phyloP scores from a whole-genome alignment of 495 filamentous ascomycete species.

The Margaritispora aquatica region DNA sequence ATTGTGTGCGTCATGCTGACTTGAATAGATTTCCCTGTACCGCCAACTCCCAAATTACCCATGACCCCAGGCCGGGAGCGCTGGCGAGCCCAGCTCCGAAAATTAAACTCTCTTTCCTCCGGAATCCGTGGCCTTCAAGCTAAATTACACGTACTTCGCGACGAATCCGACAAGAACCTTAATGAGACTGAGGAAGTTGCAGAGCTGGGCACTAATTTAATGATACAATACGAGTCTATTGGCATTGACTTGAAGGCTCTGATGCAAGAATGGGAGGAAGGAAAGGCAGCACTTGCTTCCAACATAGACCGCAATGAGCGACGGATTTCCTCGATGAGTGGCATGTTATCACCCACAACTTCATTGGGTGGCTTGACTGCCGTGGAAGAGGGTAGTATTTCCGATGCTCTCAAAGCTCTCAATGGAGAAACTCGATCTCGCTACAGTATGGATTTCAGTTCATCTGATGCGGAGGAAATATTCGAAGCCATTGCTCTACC shows the following conservation, averaged over 20 bases:
- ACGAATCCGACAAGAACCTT: slow-evolving; percentile 75
- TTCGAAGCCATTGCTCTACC: slow-evolving; percentile 86
- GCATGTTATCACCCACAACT: slow-evolving; percentile 65
- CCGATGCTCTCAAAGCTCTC: slow-evolving; percentile 68
- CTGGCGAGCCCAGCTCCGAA: slow-evolving; percentile 75
- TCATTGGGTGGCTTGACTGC: slow-evolving; percentile 82
- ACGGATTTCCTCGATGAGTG: slow-evolving; percentile 62
- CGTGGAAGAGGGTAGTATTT: slow-evolving; percentile 72
- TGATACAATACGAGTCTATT: slow-evolving; percentile 90
- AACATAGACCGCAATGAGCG: slow-evolving; percentile 70
- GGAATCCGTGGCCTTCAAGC: slow-evolving; percentile 90
- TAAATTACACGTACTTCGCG: slow-evolving; percentile 86
- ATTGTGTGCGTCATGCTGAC: not conserved
- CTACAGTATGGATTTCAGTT: slow-evolving; percentile 31
- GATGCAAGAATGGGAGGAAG: slow-evolving; percentile 87
- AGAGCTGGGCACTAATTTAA: slow-evolving; percentile 67
- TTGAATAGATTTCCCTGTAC: slow-evolving; percentile 31
- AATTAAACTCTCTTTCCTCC: slow-evolving; percentile 79
- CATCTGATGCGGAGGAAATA: slow-evolving; percentile 66
- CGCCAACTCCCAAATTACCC: slow-evolving; percentile 56
- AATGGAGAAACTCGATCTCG: slow-evolving; percentile 51
- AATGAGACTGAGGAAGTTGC: slow-evolving; percentile 67
- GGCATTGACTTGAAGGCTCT: slow-evolving; percentile 77
- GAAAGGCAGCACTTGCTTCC: slow-evolving; percentile 65
- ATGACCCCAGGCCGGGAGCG: slow-evolving; percentile 71